These are phyloP conservation scores for Penicillium paneum DNA, from an alignment of 2,329 filamentous ascomycete genomes.

Conservation along the genomic window DNA sequence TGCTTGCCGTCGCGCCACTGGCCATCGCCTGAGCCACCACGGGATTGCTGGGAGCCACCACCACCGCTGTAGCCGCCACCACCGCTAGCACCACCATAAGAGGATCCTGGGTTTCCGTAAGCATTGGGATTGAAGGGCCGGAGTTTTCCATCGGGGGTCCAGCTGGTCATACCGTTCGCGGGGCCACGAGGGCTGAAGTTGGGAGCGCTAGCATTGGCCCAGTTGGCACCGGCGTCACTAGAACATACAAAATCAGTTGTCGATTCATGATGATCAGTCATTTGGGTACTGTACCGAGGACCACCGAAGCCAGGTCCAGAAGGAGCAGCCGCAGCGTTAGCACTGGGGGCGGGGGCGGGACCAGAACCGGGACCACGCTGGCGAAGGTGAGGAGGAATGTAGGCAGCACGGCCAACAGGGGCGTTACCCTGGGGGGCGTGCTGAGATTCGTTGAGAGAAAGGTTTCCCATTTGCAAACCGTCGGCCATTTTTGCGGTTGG, in stretches of 20 bases:
- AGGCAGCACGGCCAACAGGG: constrained; percentile 56
- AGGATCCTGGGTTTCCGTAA: constrained; percentile 56
- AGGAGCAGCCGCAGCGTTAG: constrained; percentile 37
- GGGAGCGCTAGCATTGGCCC: constrained; percentile 57
- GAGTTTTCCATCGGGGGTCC: constrained; percentile 39
- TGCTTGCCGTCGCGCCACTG: constrained; percentile 98
- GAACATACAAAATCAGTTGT: constrained; percentile 14
- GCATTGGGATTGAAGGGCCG: constrained; percentile 57
- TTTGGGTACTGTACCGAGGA: constrained; percentile 34
- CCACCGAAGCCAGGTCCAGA: constrained; percentile 34
- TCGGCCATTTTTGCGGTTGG: constrained; percentile 39
- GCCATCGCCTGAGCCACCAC: constrained; percentile 89
- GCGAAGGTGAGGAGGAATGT: constrained; percentile 65
- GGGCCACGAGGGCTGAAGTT: constrained; percentile 52
- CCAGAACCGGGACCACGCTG: constrained; percentile 32
- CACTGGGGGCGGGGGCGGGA: constrained; percentile 12
- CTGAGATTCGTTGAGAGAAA: constrained; percentile 59
- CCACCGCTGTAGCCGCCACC: constrained; percentile 51
- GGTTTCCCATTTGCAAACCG: constrained; percentile 40
- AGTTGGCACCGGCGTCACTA: constrained; percentile 43
- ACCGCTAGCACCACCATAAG: constrained; percentile 40
- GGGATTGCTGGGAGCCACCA: constrained; percentile 41
- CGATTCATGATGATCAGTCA: background rate
- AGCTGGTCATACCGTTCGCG: constrained; percentile 40
- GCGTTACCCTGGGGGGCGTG: constrained; percentile 52